Evolutionary conservation across 371 early-diverging fungal species (phyloP), one percentile per base, ranked within the genome.

Genomic region (Batkoa obscura): DNA sequence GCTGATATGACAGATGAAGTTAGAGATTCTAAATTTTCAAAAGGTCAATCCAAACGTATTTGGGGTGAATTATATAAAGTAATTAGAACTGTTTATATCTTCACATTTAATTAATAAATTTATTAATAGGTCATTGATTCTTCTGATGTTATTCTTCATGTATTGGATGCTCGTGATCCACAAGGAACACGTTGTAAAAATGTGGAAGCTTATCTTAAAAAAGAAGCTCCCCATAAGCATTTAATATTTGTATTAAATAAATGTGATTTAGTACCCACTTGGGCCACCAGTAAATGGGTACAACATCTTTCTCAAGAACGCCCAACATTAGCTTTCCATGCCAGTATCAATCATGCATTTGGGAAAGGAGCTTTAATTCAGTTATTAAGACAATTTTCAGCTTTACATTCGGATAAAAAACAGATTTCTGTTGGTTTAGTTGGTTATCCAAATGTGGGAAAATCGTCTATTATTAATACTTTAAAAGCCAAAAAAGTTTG

Each of bases 31-130:
- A 79, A 87, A 60, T 84, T 95, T 62, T 77, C 77, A 45, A 93
- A 92, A 56, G 99, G 99, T 59, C 92, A 94, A 67, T 95, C 95
- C 31, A 89, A 87, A 68, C 87, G 99, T 68, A 99, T 99, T 53
- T 99, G 99, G 99, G 87, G 86, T 66, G 99, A 99, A 68, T 71
- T 99, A 43, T 98, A 99, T 77, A 99, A 99, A 77, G 72, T 68
- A 58, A 12, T 39, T 9, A 37, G 15, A 30, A 23, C 23, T n/a
- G 32, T 13, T 9, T 10, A 13, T 34, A 13, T 12, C 36, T 8
- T 6, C 32, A 13, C 43, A 49, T 34, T 37, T 31, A 32, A 17
- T 23, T 23, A 23, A 23, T 23, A 23, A 23, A 23, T 23, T 23
- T 23, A 23, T 23, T 13, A 41, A 33, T 39, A 69, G 68, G 98